Conservation (phyloP, 441 rosid genomes). For the Gossypium gossypioides region DNA sequence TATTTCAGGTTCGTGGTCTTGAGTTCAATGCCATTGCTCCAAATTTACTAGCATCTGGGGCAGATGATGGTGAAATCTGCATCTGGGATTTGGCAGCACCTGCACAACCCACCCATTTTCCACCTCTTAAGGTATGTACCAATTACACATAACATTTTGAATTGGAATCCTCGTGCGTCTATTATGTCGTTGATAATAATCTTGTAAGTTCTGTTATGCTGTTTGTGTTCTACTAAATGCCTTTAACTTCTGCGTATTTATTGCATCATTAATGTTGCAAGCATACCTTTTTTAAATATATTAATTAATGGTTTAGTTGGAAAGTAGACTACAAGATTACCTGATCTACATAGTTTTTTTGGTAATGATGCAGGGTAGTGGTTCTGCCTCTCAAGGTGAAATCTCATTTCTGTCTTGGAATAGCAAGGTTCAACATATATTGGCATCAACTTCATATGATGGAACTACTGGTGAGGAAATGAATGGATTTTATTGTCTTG, state of each 20-base stretch:
- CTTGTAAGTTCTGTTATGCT: not conserved
- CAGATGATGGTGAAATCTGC: conserved; percentile 93
- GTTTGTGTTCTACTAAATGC: not conserved
- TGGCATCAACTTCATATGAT: conserved; percentile 85
- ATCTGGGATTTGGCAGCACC: conserved; percentile 89
- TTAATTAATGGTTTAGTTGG: not conserved
- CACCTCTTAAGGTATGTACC: conserved; percentile 59
- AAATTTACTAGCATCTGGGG: conserved; percentile 89
- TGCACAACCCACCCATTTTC: conserved; percentile 72
- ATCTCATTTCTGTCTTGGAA: conserved; percentile 94
- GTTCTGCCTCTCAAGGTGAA: conserved; percentile 93
- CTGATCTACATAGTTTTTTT: conserved; percentile 8
- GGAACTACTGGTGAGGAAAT: conserved; percentile 83
- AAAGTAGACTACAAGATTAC: not conserved
- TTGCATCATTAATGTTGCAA: not conserved
- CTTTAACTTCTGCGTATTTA: not conserved
- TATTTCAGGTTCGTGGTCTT: conserved; percentile 86
- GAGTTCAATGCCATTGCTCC: conserved; percentile 73
- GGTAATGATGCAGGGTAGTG: conserved; percentile 59
- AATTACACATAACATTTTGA: conserved; percentile 3
- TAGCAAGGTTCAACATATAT: conserved; percentile 80
- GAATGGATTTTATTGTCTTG: not conserved
- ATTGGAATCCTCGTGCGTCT: not conserved
- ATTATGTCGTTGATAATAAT: not conserved
- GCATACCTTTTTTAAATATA: not conserved